A percentile compares a stretch with the other conserved stretches of the same genome.
phyloP scores from a whole-genome alignment of 208 protist species.

The Phytomonas francai region DNA sequence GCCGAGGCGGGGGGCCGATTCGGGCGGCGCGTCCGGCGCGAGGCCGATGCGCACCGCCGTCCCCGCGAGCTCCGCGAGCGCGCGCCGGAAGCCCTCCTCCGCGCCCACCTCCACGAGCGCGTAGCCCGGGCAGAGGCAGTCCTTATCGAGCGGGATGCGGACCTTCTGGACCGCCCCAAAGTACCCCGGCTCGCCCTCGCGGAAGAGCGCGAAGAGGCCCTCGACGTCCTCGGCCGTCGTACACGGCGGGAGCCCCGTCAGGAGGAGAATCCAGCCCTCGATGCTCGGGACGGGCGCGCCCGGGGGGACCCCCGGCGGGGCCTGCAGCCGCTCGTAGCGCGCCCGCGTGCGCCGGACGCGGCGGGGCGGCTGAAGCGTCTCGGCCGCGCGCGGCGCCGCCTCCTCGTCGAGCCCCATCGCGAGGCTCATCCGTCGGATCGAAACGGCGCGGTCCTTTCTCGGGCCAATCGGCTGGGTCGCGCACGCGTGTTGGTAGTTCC shows the following conservation, averaged over 20 bases:
- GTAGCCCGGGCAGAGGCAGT: constrained; percentile 71
- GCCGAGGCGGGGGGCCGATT: too few relatives aligned
- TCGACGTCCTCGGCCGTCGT: constrained; percentile 58
- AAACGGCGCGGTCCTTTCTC: too few relatives aligned
- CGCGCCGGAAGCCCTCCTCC: constrained; percentile 48
- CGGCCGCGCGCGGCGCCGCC: constrained; percentile 1
- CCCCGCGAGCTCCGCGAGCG: constrained; percentile 48
- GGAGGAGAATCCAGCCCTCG: constrained; percentile 76
- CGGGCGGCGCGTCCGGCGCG: too few relatives aligned
- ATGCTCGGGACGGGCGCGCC: constrained; percentile 71
- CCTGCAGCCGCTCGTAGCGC: constrained; percentile 72
- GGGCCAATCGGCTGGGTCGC: too few relatives aligned
- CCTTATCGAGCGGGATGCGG: constrained; percentile 48
- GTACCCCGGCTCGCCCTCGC: constrained; percentile 39
- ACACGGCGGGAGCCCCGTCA: constrained; percentile 51
- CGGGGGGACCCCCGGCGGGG: constrained; percentile 40
- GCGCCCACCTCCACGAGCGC: constrained; percentile 65
- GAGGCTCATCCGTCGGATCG: background rate
- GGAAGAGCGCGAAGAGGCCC: constrained; percentile 51
- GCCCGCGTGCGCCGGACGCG: constrained; percentile 57
- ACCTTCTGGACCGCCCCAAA: constrained; percentile 61
- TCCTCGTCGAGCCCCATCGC: constrained; percentile 15
- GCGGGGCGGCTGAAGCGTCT: constrained; percentile 33
- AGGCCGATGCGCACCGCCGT: too few relatives aligned
- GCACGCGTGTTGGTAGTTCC: too few relatives aligned